Base-by-base conservation (phyloP, 495 filamentous ascomycete species). In the Diplogelasinospora grovesii region DNA sequence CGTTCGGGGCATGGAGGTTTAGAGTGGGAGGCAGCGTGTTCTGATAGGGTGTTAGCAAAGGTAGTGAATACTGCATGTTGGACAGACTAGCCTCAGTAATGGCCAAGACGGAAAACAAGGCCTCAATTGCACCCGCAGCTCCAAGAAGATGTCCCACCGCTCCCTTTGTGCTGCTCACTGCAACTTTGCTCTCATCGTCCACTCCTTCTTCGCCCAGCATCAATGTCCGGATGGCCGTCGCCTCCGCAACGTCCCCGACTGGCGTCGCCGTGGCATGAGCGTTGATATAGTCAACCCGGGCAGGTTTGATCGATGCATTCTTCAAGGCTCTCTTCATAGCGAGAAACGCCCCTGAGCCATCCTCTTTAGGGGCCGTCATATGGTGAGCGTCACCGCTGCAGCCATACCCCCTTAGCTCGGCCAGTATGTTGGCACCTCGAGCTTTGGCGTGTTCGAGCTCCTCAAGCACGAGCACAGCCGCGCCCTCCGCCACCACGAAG, bases 401-500 rank as follows among this genome's bases (percentile, higher is more conserved):
- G 22, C 89, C 92, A 57, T 96, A 97, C 8, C 92, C 92, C 56
- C 66, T 77, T 0, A 98, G 45, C 61, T 97, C 89, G 32, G 92
- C 92, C 50, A 96, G 92, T 42, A 96, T 93, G 8, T 59, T 66
- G 19, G 87, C 88, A 2, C 82, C 81, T 28, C 92, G 73, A 3
- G 75, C 69, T 49, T 80, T 83, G 1, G 92, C 92, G 50, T 96
- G 92, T 46, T 89, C 82, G 5, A 95, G 68, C 53, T 95, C 89
- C 64, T 98, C 92, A 1, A 98, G 72, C 26, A 98, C 68, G 5
- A 95, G 41, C 0, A 97, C 81, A 5, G 83, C 90, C 2, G 92
- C 86, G 3, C 92, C 92, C 65, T 98, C 92, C 1, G 88, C 81
- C 11, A 98, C 84, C 5, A 98, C 90, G 49, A 98, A 98, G 1